Evolutionary conservation across 1,284 basidiomycete genomes (phyloP).

Genomic region (Jaminaea rosea): DNA sequence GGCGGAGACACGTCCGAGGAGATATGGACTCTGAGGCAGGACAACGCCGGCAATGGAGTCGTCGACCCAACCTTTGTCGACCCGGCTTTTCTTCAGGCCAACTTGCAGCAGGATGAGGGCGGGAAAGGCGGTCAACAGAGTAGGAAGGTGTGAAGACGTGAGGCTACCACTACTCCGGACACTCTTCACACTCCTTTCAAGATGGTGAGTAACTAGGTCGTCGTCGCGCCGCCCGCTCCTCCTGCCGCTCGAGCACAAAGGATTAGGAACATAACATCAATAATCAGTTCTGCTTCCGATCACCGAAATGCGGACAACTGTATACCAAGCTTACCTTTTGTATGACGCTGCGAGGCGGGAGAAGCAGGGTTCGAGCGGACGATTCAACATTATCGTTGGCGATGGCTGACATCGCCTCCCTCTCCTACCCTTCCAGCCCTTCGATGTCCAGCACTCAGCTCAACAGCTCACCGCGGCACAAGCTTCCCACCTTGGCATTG

Average conservation of each 20-base stretch:
- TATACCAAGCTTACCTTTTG: conserved; percentile 4
- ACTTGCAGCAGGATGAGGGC: background rate
- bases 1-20: conserved; percentile 69
- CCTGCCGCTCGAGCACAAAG: background rate
- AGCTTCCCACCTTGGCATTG: background rate
- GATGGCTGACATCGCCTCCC: background rate
- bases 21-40: conserved; percentile 62
- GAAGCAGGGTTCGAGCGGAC: background rate
- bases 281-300: conserved; percentile 6
- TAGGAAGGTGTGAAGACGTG: background rate
- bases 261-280: conserved; percentile 1
- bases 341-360: background rate
- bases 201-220: background rate
- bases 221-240: background rate
- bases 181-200: background rate
- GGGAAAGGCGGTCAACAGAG: background rate
- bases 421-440: background rate
- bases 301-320: conserved; percentile 2
- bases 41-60: too few species aligned
- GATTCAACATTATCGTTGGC: background rate
- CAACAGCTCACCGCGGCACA: background rate
- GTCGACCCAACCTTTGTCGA: conserved; percentile 1
- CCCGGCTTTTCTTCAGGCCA: background rate
- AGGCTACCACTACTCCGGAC: background rate
- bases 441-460: background rate